A percentile compares a stretch with the other conserved stretches of the same genome.
Conservation (phyloP, 257 asterid genomes). For the Solanum rostratum region DNA sequence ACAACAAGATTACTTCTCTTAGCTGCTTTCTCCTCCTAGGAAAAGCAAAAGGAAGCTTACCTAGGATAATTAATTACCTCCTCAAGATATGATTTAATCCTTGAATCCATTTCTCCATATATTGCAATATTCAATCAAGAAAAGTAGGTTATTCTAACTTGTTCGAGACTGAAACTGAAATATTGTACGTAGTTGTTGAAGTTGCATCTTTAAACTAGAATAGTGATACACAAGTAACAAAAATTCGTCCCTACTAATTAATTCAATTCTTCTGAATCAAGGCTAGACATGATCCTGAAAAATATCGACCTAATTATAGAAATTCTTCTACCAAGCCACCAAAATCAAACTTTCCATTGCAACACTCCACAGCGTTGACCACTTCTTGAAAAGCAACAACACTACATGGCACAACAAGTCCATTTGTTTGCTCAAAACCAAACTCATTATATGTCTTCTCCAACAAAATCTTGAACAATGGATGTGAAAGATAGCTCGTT, state of each 20-base stretch:
- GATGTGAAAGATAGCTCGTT: conserved; percentile 69
- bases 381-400: conserved; percentile 55
- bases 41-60: neutral
- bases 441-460: conserved; percentile 70
- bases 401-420: conserved; percentile 69
- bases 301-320: conserved; percentile 12
- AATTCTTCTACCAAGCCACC: conserved; percentile 58
- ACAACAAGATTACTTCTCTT: neutral
- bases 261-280: neutral
- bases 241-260: neutral
- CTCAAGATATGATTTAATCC: neutral
- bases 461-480: conserved; percentile 62
- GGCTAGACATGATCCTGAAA: neutral
- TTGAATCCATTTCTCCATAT: neutral
- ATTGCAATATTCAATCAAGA: no score
- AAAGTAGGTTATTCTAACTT: neutral
- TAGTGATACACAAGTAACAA: neutral
- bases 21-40: neutral
- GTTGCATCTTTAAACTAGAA: neutral
- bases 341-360: conserved; percentile 54
- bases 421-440: conserved; percentile 46
- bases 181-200: neutral
- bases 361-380: conserved; percentile 47
- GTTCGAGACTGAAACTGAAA: neutral
- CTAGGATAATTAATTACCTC: neutral